phyloP scores from a whole-genome alignment of 192 early-diverging fungal species.

The Ambispora gerdemannii region DNA sequence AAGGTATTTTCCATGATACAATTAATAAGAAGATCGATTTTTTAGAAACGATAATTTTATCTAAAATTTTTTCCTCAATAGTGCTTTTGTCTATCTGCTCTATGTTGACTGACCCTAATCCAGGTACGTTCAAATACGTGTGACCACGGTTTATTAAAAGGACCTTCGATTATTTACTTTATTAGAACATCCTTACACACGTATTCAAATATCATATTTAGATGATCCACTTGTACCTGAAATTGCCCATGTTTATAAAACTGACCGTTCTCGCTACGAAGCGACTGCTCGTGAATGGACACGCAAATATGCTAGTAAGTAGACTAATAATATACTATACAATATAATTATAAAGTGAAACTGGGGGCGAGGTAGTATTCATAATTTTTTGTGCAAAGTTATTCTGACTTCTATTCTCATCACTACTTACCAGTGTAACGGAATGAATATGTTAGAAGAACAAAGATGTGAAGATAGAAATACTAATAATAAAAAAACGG shows the following conservation, averaged over 20 bases:
- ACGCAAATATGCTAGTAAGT: constrained; percentile 76
- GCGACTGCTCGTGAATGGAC: constrained; percentile 92
- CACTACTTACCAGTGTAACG: no score
- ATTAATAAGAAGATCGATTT: constrained; percentile 5
- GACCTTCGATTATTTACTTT: no score
- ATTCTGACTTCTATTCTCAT: no score
- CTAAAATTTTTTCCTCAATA: constrained; percentile 25
- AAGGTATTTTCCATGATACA: constrained; percentile 51
- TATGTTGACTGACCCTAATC: constrained; percentile 97
- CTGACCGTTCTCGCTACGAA: constrained; percentile 84
- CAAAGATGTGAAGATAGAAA: no score
- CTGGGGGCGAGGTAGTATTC: no score
- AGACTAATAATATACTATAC: constrained; percentile 6
- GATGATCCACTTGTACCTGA: constrained; percentile 97
- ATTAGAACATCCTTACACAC: no score
- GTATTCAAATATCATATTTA: neutral
- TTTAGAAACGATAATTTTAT: constrained; percentile 4
- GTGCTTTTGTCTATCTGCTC: constrained; percentile 98
- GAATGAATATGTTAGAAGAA: no score
- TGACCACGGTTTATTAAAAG: neutral
- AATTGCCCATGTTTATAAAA: constrained; percentile 98
- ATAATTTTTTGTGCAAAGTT: no score
- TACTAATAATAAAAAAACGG: no score
- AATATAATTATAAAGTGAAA: neutral
- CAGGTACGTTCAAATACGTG: constrained; percentile 46